A percentile compares a stretch with the other conserved stretches of the same genome.
Conservation (phyloP, 2,329 filamentous ascomycete species). For the Monilinia laxa region DNA sequence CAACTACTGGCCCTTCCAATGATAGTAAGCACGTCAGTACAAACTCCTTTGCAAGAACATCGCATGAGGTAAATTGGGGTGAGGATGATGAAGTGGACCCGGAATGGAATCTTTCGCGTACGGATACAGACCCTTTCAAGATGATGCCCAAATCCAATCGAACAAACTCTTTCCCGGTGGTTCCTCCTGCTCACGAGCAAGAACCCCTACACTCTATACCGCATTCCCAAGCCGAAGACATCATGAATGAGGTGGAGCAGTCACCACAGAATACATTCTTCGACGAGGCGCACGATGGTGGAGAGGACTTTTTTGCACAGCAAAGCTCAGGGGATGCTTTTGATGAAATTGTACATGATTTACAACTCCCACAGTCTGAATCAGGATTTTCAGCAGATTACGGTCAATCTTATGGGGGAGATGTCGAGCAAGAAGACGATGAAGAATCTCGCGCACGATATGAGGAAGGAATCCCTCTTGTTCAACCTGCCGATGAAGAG, state of each 20-base stretch:
- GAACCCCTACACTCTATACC: constrained; percentile 43
- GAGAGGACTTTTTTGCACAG: constrained; percentile 49
- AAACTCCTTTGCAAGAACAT: constrained; percentile 63
- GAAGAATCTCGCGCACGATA: constrained; percentile 55
- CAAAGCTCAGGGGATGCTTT: constrained; percentile 39
- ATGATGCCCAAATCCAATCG: constrained; percentile 58
- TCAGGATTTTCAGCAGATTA: constrained; percentile 25
- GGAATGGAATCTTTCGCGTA: constrained; percentile 56
- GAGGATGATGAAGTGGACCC: constrained; percentile 53
- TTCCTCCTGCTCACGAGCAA: constrained; percentile 47
- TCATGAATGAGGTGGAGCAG: constrained; percentile 53
- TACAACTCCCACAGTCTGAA: not conserved
- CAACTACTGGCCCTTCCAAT: constrained; percentile 36
- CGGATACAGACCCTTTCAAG: constrained; percentile 58
- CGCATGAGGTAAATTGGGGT: constrained; percentile 60
- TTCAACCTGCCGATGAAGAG: constrained; percentile 42
- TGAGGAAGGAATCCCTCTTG: constrained; percentile 68
- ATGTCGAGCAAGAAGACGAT: constrained; percentile 43
- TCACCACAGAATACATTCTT: constrained; percentile 34
- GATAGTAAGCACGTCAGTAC: constrained; percentile 57
- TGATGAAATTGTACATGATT: constrained; percentile 13
- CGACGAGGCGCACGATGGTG: constrained; percentile 45
- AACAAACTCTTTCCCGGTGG: constrained; percentile 63
- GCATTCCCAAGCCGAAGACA: constrained; percentile 53
- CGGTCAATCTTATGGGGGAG: constrained; percentile 33